These are phyloP conservation scores for Lunularia cruciata DNA, from an alignment of 225 moss, liverwort and hornwort genomes.

Conservation along the genomic window DNA sequence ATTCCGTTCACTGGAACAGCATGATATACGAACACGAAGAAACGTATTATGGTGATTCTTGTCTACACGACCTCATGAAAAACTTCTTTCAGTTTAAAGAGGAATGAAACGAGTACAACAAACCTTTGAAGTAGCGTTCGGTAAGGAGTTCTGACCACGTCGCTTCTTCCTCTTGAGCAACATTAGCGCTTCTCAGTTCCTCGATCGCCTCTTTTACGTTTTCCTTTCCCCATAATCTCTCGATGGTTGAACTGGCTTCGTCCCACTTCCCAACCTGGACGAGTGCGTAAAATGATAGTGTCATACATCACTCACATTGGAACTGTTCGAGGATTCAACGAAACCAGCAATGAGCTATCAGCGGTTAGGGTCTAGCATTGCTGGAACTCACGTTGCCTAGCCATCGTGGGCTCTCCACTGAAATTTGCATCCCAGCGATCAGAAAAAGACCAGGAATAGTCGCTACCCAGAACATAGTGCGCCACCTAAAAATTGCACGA, in stretches of 20 bases:
- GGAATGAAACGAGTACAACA: background rate
- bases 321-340: background rate
- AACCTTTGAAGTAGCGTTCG: slow-evolving; percentile 79
- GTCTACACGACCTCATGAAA: background rate
- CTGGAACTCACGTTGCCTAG: slow-evolving; percentile 73
- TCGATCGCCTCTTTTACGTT: slow-evolving; percentile 69
- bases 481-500: slow-evolving; percentile 65
- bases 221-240: slow-evolving; percentile 73
- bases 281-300: slow-evolving; percentile 9
- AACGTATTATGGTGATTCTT: too few relatives aligned
- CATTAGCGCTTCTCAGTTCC: slow-evolving; percentile 67
- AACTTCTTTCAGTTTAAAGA: background rate
- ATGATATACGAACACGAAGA: too few relatives aligned
- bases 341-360: background rate
- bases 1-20: too few relatives aligned
- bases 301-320: background rate
- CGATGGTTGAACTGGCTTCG: slow-evolving; percentile 60
- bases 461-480: slow-evolving; percentile 91
- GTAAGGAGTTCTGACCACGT: slow-evolving; percentile 80
- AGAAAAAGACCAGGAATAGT: slow-evolving; percentile 77
- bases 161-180: slow-evolving; percentile 66
- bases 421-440: slow-evolving; percentile 76
- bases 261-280: slow-evolving; percentile 77
- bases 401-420: slow-evolving; percentile 95
- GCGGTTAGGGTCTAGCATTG: background rate